A percentile compares a stretch with the other conserved stretches of the same genome.
Conservation (phyloP, 495 filamentous ascomycete genomes). For the Cryomyces antarcticus region DNA sequence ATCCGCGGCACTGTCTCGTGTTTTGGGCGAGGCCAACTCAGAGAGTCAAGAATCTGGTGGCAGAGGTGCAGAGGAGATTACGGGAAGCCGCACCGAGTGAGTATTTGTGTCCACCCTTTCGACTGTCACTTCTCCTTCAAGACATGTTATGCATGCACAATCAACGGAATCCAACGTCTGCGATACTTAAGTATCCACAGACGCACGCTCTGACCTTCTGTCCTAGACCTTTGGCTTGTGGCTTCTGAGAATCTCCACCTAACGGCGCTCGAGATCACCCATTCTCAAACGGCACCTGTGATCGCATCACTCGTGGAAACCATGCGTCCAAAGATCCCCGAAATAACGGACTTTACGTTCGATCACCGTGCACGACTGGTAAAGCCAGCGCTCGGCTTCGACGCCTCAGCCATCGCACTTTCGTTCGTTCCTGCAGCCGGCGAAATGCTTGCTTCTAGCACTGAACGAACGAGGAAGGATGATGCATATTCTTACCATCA, state of each 20-base stretch:
- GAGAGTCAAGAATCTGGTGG: conserved; percentile 42
- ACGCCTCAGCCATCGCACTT: conserved; percentile 64
- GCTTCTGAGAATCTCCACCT: conserved; percentile 58
- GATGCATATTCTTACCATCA: conserved; percentile 77
- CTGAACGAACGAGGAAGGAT: conserved; percentile 14
- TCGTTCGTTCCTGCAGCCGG: conserved; percentile 63
- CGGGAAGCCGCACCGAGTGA: conserved; percentile 41
- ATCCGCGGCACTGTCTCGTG: conserved; percentile 60
- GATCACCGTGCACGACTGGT: conserved; percentile 48
- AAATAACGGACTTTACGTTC: conserved; percentile 41
- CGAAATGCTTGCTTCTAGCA: conserved; percentile 18
- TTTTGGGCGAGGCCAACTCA: conserved; percentile 73
- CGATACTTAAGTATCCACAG: too few species aligned
- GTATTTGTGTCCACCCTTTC: conserved; percentile 7
- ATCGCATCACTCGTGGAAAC: conserved; percentile 36
- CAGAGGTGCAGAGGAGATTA: conserved; percentile 46
- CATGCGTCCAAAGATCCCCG: conserved; percentile 26
- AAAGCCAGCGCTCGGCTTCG: conserved; percentile 67
- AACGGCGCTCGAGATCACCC: conserved; percentile 65
- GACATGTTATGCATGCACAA: too few species aligned
- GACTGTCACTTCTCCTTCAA: too few species aligned
- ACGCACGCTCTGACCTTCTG: background rate
- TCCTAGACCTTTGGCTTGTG: conserved; percentile 65
- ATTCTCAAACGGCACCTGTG: conserved; percentile 40
- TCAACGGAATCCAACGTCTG: too few species aligned